These are phyloP conservation scores for Backusella macrospora DNA, from an alignment of 192 early-diverging fungal species.

Conservation along the genomic window DNA sequence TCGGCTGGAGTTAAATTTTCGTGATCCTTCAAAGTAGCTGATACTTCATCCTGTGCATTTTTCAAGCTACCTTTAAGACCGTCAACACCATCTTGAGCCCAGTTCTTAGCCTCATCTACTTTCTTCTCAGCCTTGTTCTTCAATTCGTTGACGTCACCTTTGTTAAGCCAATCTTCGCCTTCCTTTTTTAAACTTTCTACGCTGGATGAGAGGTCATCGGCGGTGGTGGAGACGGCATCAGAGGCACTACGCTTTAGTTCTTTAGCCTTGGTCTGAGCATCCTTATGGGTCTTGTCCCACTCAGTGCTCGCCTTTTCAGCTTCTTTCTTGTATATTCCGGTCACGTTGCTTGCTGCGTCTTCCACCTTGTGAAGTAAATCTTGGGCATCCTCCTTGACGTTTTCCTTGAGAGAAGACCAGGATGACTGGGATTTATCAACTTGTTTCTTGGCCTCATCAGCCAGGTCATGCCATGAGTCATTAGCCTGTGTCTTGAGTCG, in stretches of 20 bases:
- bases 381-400: slow-evolving; percentile 9
- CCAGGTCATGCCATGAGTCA: not conserved
- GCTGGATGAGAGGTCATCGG: not conserved
- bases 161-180: not conserved
- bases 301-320: not conserved
- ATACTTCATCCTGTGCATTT: not conserved
- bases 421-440: not conserved
- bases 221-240: not conserved
- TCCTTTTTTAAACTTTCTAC: not conserved
- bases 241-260: not conserved
- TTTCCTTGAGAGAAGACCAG: not conserved
- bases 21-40: not conserved
- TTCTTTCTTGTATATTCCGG: not conserved
- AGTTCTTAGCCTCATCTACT: not conserved
- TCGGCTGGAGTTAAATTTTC: slow-evolving; percentile 17
- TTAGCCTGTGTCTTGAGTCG: not conserved
- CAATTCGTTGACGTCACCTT: not conserved
- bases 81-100: not conserved
- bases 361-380: not conserved
- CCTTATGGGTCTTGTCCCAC: not conserved
- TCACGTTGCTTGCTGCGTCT: not conserved
- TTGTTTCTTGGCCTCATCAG: slow-evolving; percentile 8
- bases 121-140: not conserved
- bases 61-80: not conserved
- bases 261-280: not conserved